Percentiles rank a stretch among this genome's conserved stretches.
Evolutionary conservation across 768 basidiomycete genomes (phyloP).

Genomic region (Lactifluus piperatus): DNA sequence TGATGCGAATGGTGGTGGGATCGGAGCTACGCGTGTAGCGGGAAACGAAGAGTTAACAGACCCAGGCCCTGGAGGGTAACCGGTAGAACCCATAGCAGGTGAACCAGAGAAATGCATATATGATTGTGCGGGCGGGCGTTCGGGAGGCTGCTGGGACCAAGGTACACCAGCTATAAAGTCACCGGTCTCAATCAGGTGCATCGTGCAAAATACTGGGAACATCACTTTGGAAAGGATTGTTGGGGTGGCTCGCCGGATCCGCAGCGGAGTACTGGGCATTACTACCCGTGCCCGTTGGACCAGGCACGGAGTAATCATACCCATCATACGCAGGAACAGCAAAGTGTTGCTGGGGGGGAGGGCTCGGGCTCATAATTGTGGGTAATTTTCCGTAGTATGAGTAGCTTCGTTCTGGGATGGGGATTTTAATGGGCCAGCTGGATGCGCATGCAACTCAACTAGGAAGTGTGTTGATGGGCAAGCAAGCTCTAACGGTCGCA

Average conservation of each 20-base stretch:
- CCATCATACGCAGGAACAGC: background rate
- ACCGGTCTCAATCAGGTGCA: background rate
- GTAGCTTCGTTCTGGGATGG: background rate
- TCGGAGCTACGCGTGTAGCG: no score
- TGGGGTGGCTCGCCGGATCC: background rate
- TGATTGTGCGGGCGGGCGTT: no score
- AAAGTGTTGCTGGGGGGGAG: background rate
- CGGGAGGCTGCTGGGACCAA: background rate
- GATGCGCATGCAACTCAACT: background rate
- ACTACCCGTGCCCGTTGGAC: background rate
- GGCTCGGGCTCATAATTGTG: background rate
- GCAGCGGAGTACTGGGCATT: no score
- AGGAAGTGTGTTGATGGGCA: background rate
- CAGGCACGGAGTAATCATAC: background rate
- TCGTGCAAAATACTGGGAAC: background rate
- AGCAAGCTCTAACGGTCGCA: no score
- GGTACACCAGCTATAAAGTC: background rate
- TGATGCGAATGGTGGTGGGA: no score
- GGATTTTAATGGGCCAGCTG: background rate
- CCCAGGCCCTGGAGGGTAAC: background rate
- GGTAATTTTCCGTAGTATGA: background rate
- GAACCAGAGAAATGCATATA: background rate
- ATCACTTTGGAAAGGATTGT: background rate
- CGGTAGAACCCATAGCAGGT: background rate
- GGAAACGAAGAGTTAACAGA: background rate